Percentiles rank a stretch among this genome's conserved stretches.
phyloP scores from a whole-genome alignment of 257 asterid genomes.

The Solanum bulbocastanum region DNA sequence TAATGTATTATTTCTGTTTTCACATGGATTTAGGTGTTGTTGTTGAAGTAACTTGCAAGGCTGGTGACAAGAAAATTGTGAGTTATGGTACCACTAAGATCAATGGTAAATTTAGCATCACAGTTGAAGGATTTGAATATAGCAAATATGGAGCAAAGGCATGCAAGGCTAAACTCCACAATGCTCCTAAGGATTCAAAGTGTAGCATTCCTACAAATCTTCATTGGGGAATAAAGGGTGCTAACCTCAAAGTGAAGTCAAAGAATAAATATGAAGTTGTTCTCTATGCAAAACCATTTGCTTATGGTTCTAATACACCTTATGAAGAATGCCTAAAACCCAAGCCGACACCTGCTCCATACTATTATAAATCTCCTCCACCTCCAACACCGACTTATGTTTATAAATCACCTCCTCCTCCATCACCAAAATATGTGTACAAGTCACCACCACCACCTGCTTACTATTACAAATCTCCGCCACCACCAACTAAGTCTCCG shows the following conservation, averaged over 20 bases:
- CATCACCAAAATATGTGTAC: not conserved
- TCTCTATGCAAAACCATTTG: conserved; percentile 46
- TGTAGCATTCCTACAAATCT: conserved; percentile 40
- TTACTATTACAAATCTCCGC: not conserved
- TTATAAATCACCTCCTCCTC: conserved; percentile 4
- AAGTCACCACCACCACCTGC: not conserved
- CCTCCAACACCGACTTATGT: conserved; percentile 13
- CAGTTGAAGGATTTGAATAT: conserved; percentile 15
- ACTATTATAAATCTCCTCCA: too few species aligned
- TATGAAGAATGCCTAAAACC: conserved; percentile 28
- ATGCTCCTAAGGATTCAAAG: conserved; percentile 43
- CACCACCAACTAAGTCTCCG: not conserved
- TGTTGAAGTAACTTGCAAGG: conserved; percentile 32
- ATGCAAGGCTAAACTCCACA: not conserved
- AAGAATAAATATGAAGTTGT: conserved; percentile 51
- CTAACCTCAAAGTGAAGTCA: conserved; percentile 45
- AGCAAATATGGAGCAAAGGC: not conserved
- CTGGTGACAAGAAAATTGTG: conserved; percentile 28
- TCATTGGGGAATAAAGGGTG: conserved; percentile 50
- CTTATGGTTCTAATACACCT: conserved; percentile 56
- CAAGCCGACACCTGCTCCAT: conserved; percentile 27
- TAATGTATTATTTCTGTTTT: not conserved
- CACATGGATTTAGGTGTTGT: conserved; percentile 35
- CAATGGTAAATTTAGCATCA: conserved; percentile 54
- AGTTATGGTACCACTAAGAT: conserved; percentile 54